Conservation (phyloP, 1,284 basidiomycete genomes). For the Volvariella surrecta region DNA sequence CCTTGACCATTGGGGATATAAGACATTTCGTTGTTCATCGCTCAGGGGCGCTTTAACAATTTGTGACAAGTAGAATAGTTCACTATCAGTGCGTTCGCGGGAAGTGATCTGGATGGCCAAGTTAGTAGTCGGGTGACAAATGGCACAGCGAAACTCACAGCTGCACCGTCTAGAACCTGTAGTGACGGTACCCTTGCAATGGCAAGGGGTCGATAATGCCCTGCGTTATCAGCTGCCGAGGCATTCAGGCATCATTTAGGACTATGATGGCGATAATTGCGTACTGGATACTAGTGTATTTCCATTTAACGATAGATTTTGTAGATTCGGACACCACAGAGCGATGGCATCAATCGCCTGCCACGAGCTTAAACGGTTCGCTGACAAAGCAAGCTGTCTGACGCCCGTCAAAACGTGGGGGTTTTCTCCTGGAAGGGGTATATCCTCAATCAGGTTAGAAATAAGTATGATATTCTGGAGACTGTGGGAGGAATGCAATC, state of each 20-base stretch:
- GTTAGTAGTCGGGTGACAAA: slow-evolving; percentile 12
- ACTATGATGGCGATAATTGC: slow-evolving; percentile 11
- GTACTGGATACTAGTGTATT: slow-evolving; percentile 57
- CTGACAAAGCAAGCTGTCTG: slow-evolving; percentile 55
- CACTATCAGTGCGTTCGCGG: slow-evolving; percentile 78
- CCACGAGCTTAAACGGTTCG: slow-evolving; percentile 61
- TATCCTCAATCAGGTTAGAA: slow-evolving; percentile 46
- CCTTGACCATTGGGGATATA: slow-evolving; percentile 55
- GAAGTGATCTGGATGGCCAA: slow-evolving; percentile 45
- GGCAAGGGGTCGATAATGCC: slow-evolving; percentile 53
- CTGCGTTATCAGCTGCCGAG: slow-evolving; percentile 15
- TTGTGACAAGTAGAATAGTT: slow-evolving; percentile 75
- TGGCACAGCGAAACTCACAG: slow-evolving; percentile 30
- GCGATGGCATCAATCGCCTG: slow-evolving; percentile 61
- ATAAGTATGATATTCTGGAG: slow-evolving; percentile 64
- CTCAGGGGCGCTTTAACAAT: slow-evolving; percentile 37
- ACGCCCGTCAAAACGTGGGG: slow-evolving; percentile 24
- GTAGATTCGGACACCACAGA: slow-evolving; percentile 55
- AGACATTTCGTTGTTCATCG: slow-evolving; percentile 33
- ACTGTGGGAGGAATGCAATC: slow-evolving; percentile 21
- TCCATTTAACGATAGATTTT: slow-evolving; percentile 46
- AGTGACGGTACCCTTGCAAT: slow-evolving; percentile 70
- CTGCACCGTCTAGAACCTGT: slow-evolving; percentile 56
- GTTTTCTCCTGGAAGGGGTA: slow-evolving; percentile 31
- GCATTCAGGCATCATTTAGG: slow-evolving; percentile 8